A percentile compares a stretch with the other conserved stretches of the same genome.
phyloP scores from a whole-genome alignment of 1,139 yeast species.

The Pichia sorboxylosa region DNA sequence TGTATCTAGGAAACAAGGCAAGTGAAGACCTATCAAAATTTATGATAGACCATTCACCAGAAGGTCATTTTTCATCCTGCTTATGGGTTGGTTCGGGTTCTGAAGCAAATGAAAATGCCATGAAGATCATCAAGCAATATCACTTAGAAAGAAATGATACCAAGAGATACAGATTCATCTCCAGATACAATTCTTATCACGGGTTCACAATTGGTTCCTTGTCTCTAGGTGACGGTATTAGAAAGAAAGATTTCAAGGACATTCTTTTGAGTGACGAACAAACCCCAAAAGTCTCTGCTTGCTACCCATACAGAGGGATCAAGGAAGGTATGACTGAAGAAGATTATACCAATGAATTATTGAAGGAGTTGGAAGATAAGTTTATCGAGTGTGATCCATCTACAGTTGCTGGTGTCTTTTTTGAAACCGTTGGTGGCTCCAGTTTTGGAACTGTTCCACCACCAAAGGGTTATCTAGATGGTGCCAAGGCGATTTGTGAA shows the following conservation, averaged over 20 bases:
- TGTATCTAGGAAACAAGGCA: slow-evolving; percentile 30
- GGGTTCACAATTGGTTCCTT: slow-evolving; percentile 48
- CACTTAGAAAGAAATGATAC: slow-evolving; percentile 39
- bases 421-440: slow-evolving; percentile 51
- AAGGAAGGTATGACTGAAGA: slow-evolving; percentile 35
- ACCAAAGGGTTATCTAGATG: slow-evolving; percentile 36
- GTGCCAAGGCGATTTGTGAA: slow-evolving; percentile 31
- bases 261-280: slow-evolving; percentile 30
- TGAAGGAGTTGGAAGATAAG: slow-evolving; percentile 38
- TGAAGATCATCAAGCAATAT: slow-evolving; percentile 46
- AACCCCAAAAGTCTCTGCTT: slow-evolving; percentile 36
- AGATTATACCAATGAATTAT: slow-evolving; percentile 36
- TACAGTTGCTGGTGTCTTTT: slow-evolving; percentile 41
- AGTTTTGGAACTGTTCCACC: slow-evolving; percentile 48
- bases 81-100: slow-evolving; percentile 43
- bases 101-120: slow-evolving; percentile 43
- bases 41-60: slow-evolving; percentile 34
- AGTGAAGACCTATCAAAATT: slow-evolving; percentile 39
- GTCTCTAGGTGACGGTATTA: slow-evolving; percentile 33
- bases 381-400: slow-evolving; percentile 41
- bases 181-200: slow-evolving; percentile 45
- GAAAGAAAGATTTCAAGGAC: slow-evolving; percentile 32
- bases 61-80: slow-evolving; percentile 34
- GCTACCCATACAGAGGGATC: slow-evolving; percentile 40
- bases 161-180: slow-evolving; percentile 38